phyloP scores from a whole-genome alignment of 139 green algal species.

The Pleodorina starrii region DNA sequence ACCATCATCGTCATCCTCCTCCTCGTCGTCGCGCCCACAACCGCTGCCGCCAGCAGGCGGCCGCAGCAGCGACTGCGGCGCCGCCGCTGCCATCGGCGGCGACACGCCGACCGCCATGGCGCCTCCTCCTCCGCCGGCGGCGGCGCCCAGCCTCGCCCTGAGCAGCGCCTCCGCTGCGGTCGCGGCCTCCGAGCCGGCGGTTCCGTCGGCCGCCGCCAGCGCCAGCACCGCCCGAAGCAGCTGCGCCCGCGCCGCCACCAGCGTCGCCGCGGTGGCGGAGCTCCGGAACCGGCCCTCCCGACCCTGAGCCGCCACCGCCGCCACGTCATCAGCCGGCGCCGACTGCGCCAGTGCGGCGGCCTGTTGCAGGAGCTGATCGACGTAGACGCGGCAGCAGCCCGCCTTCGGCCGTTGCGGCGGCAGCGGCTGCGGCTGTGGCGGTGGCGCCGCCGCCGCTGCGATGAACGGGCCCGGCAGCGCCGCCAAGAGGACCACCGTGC shows the following conservation, averaged over 20 bases:
- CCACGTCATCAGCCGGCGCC: too few relatives aligned
- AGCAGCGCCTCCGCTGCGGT: neutral
- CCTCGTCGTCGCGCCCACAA: too few relatives aligned
- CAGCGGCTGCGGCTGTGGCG: neutral
- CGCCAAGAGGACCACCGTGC: neutral
- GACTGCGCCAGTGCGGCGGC: neutral
- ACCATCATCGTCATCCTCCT: neutral
- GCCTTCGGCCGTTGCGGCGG: neutral
- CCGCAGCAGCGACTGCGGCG: too few relatives aligned
- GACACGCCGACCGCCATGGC: too few relatives aligned
- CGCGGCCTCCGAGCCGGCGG: neutral
- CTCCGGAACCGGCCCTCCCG: too few relatives aligned
- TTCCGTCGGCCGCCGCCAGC: neutral
- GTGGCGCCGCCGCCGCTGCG: neutral
- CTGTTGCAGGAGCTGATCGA: neutral
- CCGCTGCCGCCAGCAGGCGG: too few relatives aligned
- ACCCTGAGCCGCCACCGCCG: too few relatives aligned
- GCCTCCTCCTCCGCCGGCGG: neutral
- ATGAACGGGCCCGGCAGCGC: neutral
- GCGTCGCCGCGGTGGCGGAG: neutral
- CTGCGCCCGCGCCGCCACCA: neutral
- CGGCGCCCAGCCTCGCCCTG: neutral
- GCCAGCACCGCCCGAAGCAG: neutral
- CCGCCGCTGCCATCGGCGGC: too few relatives aligned
- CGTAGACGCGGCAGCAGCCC: too few relatives aligned